Evolutionary conservation across 1,284 basidiomycete genomes (phyloP).

Genomic region (Prillingera fragicola): DNA sequence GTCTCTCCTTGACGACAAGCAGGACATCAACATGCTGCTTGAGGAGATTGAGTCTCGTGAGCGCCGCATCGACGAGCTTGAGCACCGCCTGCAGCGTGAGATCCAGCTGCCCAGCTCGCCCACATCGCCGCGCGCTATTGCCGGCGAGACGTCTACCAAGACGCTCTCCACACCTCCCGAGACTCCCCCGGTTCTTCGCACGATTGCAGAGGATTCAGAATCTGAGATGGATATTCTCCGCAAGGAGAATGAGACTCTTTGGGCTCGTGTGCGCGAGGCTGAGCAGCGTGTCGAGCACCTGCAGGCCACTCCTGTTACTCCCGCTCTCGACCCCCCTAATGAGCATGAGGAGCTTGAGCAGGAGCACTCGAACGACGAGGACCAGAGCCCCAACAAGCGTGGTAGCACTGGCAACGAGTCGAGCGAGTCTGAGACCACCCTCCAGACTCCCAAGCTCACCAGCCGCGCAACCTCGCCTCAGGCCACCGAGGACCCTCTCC

Average conservation of each 20-base stretch:
- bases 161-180: slow-evolving; percentile 17
- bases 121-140: slow-evolving; percentile 58
- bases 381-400: slow-evolving; percentile 10
- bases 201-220: slow-evolving; percentile 54
- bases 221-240: slow-evolving; percentile 61
- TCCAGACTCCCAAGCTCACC: slow-evolving; percentile 15
- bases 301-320: slow-evolving; percentile 2
- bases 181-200: slow-evolving; percentile 16
- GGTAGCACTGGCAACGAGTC: slow-evolving; percentile 18
- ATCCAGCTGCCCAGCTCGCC: neutral
- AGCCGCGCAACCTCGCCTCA: slow-evolving; percentile 17
- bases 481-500: slow-evolving; percentile 62
- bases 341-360: slow-evolving; percentile 17
- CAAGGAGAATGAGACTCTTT: slow-evolving; percentile 18
- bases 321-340: slow-evolving; percentile 10
- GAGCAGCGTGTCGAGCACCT: slow-evolving; percentile 12
- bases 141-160: slow-evolving; percentile 49
- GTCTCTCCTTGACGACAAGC: slow-evolving; percentile 56
- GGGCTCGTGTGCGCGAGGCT: slow-evolving; percentile 11
- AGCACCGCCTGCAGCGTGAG: slow-evolving; percentile 57
- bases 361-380: slow-evolving; percentile 5
- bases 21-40: slow-evolving; percentile 55
- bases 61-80: slow-evolving; percentile 64
- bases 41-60: slow-evolving; percentile 77
- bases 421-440: slow-evolving; percentile 19